Evolutionary conservation across 2,329 filamentous ascomycete species (phyloP), one percentile per base, ranked within the genome.

Genomic region (Botrytis cinerea): DNA sequence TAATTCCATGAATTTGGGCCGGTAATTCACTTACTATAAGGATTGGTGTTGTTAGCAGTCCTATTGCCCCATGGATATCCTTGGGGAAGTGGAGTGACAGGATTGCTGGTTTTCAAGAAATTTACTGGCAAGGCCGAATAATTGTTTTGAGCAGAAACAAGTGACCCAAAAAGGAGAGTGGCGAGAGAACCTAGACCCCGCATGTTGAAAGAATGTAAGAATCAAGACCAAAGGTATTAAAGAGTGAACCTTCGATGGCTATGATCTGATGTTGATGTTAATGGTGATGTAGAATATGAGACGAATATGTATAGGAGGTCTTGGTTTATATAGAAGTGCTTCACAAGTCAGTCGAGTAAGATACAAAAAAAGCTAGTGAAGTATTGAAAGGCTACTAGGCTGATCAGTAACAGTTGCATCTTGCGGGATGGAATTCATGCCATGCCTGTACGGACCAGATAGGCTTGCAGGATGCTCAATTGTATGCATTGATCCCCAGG

Each of bases 41-140:
- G 82, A 73, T 84, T 81, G 1, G 80, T 85, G 22, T 79, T 79
- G 25, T 80, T 80, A 45, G 83, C 79, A n/a, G 83, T 83, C 61
- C 81, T 80, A 4, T 77, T 79, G 48, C 86, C 87, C 88, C 88
- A 89, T 6, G 88, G 87, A 67, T 78, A 84, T 5, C 85, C 85
- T 74, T 86, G 83, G 0, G 85, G 84, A 12, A 85, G 79, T 28
- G 86, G 85, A 48, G 76, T 62, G 60, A 43, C 59, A 20, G 67
- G 66, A 70, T 59, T 45, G 38, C 20, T 64, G 12, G 71, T 72
- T 18, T 35, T 40, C 48, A 72, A 60, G 18, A 60, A 72, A 38
- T 67, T 3, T 6, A 72, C 25, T 25, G 71, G 43, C 62, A 72
- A 60, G 40, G 16, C 32, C 2, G 38, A 38, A 32, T 72, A 69